These are phyloP conservation scores for Mycena galericulata DNA, from an alignment of 768 basidiomycete species.

Conservation along the genomic window DNA sequence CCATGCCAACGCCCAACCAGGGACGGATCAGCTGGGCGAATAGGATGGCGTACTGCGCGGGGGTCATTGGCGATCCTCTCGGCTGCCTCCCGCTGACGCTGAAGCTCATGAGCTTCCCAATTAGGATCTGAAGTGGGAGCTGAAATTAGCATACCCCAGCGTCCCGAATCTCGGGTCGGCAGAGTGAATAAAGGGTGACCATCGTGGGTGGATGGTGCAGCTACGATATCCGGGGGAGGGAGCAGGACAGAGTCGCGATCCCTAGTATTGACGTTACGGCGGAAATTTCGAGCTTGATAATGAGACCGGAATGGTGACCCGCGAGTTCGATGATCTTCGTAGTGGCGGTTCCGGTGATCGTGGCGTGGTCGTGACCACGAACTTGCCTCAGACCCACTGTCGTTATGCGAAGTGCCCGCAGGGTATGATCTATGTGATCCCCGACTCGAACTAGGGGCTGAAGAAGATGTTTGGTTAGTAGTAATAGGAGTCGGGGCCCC, in stretches of 20 bases:
- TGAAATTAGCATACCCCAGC: no score
- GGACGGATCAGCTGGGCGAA: neutral
- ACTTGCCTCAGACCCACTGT: neutral
- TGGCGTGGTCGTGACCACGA: no score
- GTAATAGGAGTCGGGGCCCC: no score
- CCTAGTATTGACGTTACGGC: no score
- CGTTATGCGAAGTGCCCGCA: neutral
- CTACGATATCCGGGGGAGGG: no score
- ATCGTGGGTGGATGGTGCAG: neutral
- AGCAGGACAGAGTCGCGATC: no score
- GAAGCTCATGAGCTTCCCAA: neutral
- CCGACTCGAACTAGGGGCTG: neutral
- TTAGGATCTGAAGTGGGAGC: neutral
- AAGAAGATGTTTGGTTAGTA: neutral
- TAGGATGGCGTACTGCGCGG: neutral
- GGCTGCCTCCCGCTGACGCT: neutral
- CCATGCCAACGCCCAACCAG: neutral
- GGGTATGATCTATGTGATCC: neutral
- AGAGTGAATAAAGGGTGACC: neutral
- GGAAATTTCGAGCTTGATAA: no score
- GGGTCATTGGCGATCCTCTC: neutral
- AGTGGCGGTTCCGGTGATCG: no score
- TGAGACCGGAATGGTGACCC: no score
- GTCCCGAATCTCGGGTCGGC: neutral
- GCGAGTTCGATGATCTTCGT: no score